These are phyloP conservation scores for Pueraria montana DNA, from an alignment of 306 rosid genomes.

Conservation along the genomic window DNA sequence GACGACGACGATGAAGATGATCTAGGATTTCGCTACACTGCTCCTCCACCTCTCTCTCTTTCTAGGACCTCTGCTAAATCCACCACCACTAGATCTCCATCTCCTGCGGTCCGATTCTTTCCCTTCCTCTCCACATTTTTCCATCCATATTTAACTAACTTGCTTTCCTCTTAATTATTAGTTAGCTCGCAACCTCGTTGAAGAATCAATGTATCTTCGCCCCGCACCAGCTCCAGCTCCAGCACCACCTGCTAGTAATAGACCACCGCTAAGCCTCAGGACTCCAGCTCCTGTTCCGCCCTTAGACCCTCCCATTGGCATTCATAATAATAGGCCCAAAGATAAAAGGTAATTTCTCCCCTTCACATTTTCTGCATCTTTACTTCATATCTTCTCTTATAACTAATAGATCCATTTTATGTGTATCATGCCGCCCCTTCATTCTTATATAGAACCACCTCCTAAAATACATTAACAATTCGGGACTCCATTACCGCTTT, in stretches of 20 bases:
- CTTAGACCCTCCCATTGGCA: conserved; percentile 68
- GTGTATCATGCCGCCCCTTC: background rate
- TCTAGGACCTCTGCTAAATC: conserved; percentile 60
- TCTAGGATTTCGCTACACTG: conserved; percentile 90
- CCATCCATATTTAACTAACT: background rate
- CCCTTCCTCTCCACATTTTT: conserved; percentile 14
- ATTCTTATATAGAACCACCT: background rate
- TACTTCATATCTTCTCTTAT: background rate
- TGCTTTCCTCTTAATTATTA: conserved; percentile 49
- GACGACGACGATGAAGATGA: conserved; percentile 73
- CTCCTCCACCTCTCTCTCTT: conserved; percentile 86
- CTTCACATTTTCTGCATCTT: background rate
- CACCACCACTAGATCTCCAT: conserved; percentile 69
- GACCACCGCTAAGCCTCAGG: conserved; percentile 57
- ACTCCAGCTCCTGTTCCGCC: conserved; percentile 65
- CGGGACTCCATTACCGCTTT: background rate
- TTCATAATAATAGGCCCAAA: conserved; percentile 55
- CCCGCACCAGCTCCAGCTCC: conserved; percentile 49
- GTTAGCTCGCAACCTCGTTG: conserved; percentile 66
- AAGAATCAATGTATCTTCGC: conserved; percentile 61
- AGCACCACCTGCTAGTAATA: conserved; percentile 15
- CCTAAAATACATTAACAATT: background rate
- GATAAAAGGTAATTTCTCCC: conserved; percentile 63
- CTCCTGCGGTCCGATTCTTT: conserved; percentile 61
- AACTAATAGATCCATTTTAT: conserved; percentile 12